Evolutionary conservation across 768 basidiomycete species (phyloP).

Genomic region (Inosperma sp.): DNA sequence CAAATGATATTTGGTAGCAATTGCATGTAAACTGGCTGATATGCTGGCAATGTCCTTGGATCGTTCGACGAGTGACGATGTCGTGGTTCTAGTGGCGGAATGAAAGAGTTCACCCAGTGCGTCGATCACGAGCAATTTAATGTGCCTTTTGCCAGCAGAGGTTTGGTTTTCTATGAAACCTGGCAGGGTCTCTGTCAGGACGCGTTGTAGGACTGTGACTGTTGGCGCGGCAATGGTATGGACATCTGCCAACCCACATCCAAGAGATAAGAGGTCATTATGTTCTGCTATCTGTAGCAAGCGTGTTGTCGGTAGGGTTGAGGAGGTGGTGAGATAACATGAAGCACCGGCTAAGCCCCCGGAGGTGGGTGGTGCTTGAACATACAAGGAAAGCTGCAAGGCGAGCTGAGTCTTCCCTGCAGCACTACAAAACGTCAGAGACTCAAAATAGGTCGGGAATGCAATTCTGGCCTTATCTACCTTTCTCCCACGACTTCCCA

Average conservation of each 20-base stretch:
- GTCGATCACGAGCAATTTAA: slow-evolving; percentile 82
- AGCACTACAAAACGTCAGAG: slow-evolving; percentile 53
- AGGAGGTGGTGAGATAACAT: slow-evolving; percentile 75
- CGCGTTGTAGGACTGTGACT: slow-evolving; percentile 48
- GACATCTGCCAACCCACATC: slow-evolving; percentile 50
- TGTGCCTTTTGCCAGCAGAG: slow-evolving; percentile 42
- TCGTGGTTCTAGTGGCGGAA: slow-evolving; percentile 51
- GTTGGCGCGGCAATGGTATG: slow-evolving; percentile 58
- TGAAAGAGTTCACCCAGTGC: slow-evolving; percentile 85
- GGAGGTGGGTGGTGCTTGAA: slow-evolving; percentile 58
- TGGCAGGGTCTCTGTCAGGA: slow-evolving; percentile 54
- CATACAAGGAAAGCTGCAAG: slow-evolving; percentile 73
- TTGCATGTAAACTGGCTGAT: slow-evolving; percentile 61
- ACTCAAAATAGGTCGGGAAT: neutral
- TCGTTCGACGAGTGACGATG: slow-evolving; percentile 64
- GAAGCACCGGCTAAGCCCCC: slow-evolving; percentile 63
- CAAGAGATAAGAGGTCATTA: slow-evolving; percentile 39
- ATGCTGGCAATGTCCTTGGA: slow-evolving; percentile 65
- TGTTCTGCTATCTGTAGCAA: slow-evolving; percentile 63
- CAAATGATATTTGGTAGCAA: slow-evolving; percentile 60
- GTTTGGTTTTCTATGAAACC: slow-evolving; percentile 39
- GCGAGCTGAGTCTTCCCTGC: slow-evolving; percentile 94
- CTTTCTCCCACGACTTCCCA: slow-evolving; percentile 91
- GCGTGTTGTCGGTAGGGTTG: slow-evolving; percentile 61
- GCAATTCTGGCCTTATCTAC: slow-evolving; percentile 37